Evolutionary conservation across 139 green algal species (phyloP).

Genomic region (Coelastrella sp.): DNA sequence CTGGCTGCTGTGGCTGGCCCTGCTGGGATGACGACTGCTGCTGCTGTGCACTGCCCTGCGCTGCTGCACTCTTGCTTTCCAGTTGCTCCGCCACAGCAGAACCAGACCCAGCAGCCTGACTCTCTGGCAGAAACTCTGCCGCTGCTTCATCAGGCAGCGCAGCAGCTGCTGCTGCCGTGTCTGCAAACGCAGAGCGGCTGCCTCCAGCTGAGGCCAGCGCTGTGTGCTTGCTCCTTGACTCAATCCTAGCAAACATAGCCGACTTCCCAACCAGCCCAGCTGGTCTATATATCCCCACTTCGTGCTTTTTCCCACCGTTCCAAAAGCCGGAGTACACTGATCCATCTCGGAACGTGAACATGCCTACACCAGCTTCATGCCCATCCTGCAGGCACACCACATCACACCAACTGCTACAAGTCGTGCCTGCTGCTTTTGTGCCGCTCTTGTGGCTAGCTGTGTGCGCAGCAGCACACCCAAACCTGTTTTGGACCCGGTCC

Average conservation of each 20-base stretch:
- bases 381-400: slow-evolving; percentile 53
- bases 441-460: no score
- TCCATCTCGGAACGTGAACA: slow-evolving; percentile 83
- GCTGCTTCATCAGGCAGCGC: slow-evolving; percentile 38
- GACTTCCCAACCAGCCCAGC: background rate
- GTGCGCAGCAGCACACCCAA: no score
- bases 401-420: background rate
- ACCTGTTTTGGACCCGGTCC: no score
- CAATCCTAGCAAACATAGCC: background rate
- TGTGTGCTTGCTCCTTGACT: background rate
- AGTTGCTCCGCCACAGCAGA: background rate
- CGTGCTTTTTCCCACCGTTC: slow-evolving; percentile 80
- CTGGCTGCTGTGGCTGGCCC: background rate
- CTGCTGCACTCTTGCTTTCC: background rate
- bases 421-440: no score
- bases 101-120: slow-evolving; percentile 63
- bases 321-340: slow-evolving; percentile 81
- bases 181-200: slow-evolving; percentile 10
- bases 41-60: background rate
- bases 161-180: slow-evolving; percentile 39
- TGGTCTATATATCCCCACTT: slow-evolving; percentile 65
- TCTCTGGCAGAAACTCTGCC: slow-evolving; percentile 14
- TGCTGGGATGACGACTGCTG: background rate
- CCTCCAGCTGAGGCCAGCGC: background rate
- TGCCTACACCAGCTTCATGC: slow-evolving; percentile 75